Evolutionary conservation across 1,284 basidiomycete genomes (phyloP).

Genomic region (Tranzscheliella williamsii): DNA sequence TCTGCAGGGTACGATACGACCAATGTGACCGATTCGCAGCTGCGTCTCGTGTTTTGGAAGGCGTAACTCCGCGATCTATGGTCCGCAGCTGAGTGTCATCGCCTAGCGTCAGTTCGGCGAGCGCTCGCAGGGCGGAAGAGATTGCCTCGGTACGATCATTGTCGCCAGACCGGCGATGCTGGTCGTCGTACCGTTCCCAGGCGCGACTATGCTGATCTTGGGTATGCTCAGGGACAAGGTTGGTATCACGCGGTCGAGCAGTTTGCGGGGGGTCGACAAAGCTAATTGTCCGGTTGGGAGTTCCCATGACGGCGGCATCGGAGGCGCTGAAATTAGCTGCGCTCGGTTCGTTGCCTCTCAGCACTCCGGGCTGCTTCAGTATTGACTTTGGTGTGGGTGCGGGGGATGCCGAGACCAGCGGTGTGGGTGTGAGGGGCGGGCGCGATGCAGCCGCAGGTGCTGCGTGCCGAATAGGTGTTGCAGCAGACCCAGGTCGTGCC

Average conservation of each 20-base stretch:
- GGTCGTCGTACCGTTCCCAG: slow-evolving; percentile 1
- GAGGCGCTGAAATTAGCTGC: slow-evolving; percentile 3
- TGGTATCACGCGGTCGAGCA: slow-evolving; percentile 11
- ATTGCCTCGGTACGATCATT: slow-evolving; percentile 27
- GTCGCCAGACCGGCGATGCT: no score
- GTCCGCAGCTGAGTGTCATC: not conserved
- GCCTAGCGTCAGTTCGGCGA: slow-evolving; percentile 35
- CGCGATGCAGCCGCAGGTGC: not conserved
- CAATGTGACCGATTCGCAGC: slow-evolving; percentile 26
- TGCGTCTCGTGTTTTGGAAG: slow-evolving; percentile 10
- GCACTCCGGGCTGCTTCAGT: slow-evolving; percentile 24
- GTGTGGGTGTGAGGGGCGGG: slow-evolving; percentile 12
- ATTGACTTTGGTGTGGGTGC: slow-evolving; percentile 34
- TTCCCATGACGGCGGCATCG: slow-evolving; percentile 8
- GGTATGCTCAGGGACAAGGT: no score
- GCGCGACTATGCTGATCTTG: no score
- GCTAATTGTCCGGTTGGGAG: slow-evolving; percentile 38
- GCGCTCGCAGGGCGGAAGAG: slow-evolving; percentile 15
- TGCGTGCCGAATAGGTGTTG: slow-evolving; percentile 18
- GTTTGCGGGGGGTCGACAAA: slow-evolving; percentile 31
- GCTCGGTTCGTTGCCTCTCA: slow-evolving; percentile 5
- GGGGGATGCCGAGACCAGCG: slow-evolving; percentile 10
- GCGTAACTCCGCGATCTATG: not conserved
- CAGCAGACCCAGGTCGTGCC: not conserved
- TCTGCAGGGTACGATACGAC: slow-evolving; percentile 26